Percentiles rank a stretch among this genome's conserved stretches.
Conservation (phyloP, 257 asterid species). For the Vinca minor region DNA sequence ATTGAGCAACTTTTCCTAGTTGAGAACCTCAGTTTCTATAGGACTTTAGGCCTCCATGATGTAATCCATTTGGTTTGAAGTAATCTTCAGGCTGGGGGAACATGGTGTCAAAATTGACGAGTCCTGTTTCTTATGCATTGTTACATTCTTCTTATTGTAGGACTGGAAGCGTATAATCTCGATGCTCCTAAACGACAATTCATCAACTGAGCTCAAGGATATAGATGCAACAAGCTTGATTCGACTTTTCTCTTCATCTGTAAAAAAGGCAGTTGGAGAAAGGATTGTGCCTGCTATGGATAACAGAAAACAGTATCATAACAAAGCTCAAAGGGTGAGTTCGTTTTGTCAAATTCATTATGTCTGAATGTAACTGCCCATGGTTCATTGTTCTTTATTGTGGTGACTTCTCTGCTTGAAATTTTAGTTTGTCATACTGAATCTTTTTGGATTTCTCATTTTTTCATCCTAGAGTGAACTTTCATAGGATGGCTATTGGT, state of each 20-base stretch:
- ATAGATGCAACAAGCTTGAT: constrained; percentile 83
- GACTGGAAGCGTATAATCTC: constrained; percentile 87
- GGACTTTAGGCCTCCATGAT: neutral
- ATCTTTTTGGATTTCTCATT: neutral
- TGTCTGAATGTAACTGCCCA: neutral
- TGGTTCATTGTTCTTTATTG: constrained; percentile 1
- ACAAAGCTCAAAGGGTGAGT: constrained; percentile 76
- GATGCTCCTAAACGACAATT: constrained; percentile 78
- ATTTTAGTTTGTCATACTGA: neutral
- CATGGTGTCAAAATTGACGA: neutral
- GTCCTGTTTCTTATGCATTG: neutral
- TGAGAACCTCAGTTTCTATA: neutral
- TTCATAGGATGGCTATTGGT: neutral
- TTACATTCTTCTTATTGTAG: constrained; percentile 35
- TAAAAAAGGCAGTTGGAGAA: constrained; percentile 92
- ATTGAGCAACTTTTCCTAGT: neutral
- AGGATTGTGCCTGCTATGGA: constrained; percentile 89
- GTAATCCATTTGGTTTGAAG: neutral
- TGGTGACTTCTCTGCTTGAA: neutral
- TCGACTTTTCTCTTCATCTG: constrained; percentile 77
- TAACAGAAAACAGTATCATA: constrained; percentile 61
- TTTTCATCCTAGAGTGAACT: neutral
- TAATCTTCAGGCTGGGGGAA: neutral
- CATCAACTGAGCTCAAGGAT: constrained; percentile 73
- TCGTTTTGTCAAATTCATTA: neutral